These are phyloP conservation scores for Aaosphaeria arxii DNA, from an alignment of 2,329 filamentous ascomycete genomes.

Conservation along the genomic window DNA sequence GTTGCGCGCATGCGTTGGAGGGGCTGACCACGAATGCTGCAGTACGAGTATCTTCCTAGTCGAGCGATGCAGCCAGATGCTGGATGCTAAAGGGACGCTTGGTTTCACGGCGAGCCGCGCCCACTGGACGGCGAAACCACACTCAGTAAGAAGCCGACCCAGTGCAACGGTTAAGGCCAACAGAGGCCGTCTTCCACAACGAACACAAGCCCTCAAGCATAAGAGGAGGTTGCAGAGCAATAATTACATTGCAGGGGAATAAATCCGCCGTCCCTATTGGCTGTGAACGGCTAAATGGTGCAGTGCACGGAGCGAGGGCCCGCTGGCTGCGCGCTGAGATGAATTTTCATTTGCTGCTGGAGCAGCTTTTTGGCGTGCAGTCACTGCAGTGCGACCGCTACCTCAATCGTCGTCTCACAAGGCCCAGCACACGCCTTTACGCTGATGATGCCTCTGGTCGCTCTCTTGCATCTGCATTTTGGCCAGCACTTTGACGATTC, in stretches of 20 bases:
- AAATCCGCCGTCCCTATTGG: slow-evolving; percentile 17
- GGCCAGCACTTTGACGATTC: too few relatives aligned
- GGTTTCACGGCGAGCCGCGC: background rate
- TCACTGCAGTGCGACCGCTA: too few relatives aligned
- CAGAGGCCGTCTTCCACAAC: slow-evolving; percentile 10
- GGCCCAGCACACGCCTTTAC: too few relatives aligned
- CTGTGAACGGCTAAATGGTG: slow-evolving; percentile 30
- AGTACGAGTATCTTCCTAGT: too few relatives aligned
- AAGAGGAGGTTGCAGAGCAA: background rate
- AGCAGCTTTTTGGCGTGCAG: too few relatives aligned
- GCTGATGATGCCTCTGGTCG: too few relatives aligned
- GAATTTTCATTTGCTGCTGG: slow-evolving; percentile 18
- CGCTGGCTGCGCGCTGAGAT: slow-evolving; percentile 6
- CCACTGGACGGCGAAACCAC: slow-evolving; percentile 21
- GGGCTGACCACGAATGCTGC: too few relatives aligned
- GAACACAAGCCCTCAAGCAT: slow-evolving; percentile 19
- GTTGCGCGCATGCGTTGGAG: too few relatives aligned
- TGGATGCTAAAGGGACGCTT: background rate
- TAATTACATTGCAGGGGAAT: background rate
- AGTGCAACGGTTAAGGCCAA: slow-evolving; percentile 28
- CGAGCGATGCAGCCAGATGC: too few relatives aligned
- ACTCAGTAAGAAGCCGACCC: slow-evolving; percentile 15
- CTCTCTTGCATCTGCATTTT: too few relatives aligned
- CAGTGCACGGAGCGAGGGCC: slow-evolving; percentile 15
- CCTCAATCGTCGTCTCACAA: too few relatives aligned